Evolutionary conservation across 1,284 basidiomycete species (phyloP), one percentile per base, ranked within the genome.

Genomic region (Polyporus tsugae): DNA sequence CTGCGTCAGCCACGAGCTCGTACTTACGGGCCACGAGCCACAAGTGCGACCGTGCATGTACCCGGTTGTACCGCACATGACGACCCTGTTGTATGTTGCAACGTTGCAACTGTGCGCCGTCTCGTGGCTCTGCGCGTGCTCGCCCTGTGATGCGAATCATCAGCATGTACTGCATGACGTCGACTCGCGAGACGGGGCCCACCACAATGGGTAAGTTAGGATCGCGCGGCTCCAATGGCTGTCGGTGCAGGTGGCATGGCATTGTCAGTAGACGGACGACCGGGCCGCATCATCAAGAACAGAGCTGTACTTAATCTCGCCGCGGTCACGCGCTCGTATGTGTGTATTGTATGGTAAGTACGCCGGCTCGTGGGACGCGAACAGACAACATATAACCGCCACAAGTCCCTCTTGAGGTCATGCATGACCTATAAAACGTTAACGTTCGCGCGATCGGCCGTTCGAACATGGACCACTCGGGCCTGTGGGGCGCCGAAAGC

Each of bases 401-500:
- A 25, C 46, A 49, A 7, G 46, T 49, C 53, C 29, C 33, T 17
- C 53, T 17, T 13, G 15, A 33, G 25, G 5, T 15, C 17, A 17
- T 22, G 5, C 7, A n/a, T 6, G 4, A 9, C n/a, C 22, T n/a
- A 49, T 25, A 29, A 53, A 33, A 33, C 52, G 15, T 55, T 55
- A 33, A 33, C 52, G 15, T 55, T 55, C 53, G 53, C 53, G 53
- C 53, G 53, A 55, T 55, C 53, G 29, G n/a, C 46, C 46, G 19
- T 49, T 49, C 22, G 22, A 10, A 25, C 46, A 22, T 49, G 46
- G 41, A 19, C 41, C 46, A 22, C 22, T 13, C 4, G 22, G 22
- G 46, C 29, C 29, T 29, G 29, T 29, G 29, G 29, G 29, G 29
- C 29, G 29, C 1, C 29, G 29, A 29, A 2, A 29, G 29, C 22